Evolutionary conservation across 345 rosid species (phyloP), one percentile per base, ranked within the genome.

Genomic region (Limnanthes douglasii): DNA sequence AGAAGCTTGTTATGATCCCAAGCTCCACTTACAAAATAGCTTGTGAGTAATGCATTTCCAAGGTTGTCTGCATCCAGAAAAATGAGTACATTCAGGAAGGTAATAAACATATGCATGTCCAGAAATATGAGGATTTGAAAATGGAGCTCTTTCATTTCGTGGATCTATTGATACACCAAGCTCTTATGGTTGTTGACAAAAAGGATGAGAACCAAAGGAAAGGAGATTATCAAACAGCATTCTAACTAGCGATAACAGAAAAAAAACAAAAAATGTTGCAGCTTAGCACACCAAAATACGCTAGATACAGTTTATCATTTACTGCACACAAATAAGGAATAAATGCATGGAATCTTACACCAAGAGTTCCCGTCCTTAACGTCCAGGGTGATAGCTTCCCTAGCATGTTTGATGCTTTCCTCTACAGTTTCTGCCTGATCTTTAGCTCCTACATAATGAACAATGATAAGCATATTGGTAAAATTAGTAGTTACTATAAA

Each of bases 341-440:
- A n/a, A n/a, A n/a, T n/a, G 6, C 3, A 21, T 11, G 16, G 17
- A 17, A 39, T 41, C 79, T 62, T 73, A 78, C 88, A 78, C 88
- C 88, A 78, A 49, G 79, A 73, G 52, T 60, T 54, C 16, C 88
- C 88, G 58, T 78, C 83, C 64, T 67, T 78, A 54, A 78, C 82
- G 53, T 78, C 88, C 61, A 78, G 55, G 31, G 69, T 21, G 29
- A 78, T 68, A 26, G 88, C 88, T 46, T 73, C 83, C 57, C 63
- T 78, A 21, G 88, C 88, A 47, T 73, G 79, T 39, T 48, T 62
- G 47, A 78, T 73, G 62, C 88, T 78, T 59, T 73, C 70, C 23
- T 62, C 72, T 15, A 78, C 70, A 21, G 65, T 54, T 42, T 67
- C 68, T 24, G 57, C 60, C 45, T 50, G 73, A 62, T 70, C 68